Percentiles rank a stretch among this genome's conserved stretches.
Conservation (phyloP, 2,329 filamentous ascomycete genomes). For the Zymoseptoria tritici region DNA sequence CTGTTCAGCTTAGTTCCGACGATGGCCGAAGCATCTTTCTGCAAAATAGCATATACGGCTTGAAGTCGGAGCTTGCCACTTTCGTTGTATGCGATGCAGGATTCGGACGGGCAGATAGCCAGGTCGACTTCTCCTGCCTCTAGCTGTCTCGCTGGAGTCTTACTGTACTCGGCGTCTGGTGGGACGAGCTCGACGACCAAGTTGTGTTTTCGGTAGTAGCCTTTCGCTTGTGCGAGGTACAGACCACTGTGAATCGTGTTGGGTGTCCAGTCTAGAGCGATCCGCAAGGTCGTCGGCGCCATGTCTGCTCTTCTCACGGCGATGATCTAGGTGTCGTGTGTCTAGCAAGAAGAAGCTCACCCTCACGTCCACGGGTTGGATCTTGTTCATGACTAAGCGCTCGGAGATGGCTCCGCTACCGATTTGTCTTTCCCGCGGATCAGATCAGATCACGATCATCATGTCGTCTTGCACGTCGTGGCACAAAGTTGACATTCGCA, state of each 20-base stretch:
- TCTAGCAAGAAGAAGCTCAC: neutral
- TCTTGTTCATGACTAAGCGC: no score
- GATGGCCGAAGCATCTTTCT: constrained; percentile 28
- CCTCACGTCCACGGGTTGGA: no score
- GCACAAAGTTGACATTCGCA: no score
- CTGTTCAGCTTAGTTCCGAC: constrained; percentile 20
- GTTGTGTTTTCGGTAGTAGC: constrained; percentile 18
- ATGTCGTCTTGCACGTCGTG: no score
- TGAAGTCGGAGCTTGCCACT: constrained; percentile 23
- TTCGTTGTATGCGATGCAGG: constrained; percentile 28
- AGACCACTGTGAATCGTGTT: constrained; percentile 30
- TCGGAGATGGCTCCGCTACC: no score
- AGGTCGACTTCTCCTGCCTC: constrained; percentile 25
- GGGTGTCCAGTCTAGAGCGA: constrained; percentile 30
- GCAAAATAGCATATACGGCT: constrained; percentile 30
- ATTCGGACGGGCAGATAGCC: constrained; percentile 28
- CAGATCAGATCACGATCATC: no score
- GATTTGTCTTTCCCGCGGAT: no score
- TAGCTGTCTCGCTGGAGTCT: constrained; percentile 25
- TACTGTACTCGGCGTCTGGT: constrained; percentile 22
- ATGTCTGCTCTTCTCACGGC: constrained; percentile 1
- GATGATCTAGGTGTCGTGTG: neutral
- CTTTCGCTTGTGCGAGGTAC: constrained; percentile 19
- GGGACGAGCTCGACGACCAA: constrained; percentile 25
- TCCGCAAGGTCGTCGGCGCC: constrained; percentile 17